These are phyloP conservation scores for Didymella sp. DNA, from an alignment of 2,329 filamentous ascomycete genomes.

Conservation along the genomic window DNA sequence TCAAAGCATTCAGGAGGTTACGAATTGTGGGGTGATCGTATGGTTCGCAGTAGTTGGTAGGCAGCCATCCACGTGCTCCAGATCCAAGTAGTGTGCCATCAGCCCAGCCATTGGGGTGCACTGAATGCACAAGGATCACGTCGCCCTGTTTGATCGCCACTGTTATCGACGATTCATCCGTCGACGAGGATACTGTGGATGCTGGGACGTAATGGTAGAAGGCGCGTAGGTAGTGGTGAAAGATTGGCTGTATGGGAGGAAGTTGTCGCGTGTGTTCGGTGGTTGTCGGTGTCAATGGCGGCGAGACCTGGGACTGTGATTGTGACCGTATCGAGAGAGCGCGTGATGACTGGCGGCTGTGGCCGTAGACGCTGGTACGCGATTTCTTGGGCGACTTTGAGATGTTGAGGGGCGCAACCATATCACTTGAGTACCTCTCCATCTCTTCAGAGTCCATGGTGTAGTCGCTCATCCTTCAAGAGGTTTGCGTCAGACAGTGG, in stretches of 20 bases:
- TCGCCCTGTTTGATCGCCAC: conserved; percentile 89
- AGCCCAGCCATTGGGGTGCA: conserved; percentile 98
- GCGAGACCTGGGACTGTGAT: conserved; percentile 69
- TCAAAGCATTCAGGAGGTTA: conserved; percentile 81
- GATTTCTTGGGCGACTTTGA: conserved; percentile 45
- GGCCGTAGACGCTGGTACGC: conserved; percentile 28
- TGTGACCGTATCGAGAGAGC: conserved; percentile 40
- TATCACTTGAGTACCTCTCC: conserved; percentile 45
- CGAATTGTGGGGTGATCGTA: conserved; percentile 90
- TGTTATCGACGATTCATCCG: conserved; percentile 70
- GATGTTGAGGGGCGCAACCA: conserved; percentile 49
- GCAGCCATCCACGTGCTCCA: conserved; percentile 90
- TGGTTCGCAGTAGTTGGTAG: conserved; percentile 96
- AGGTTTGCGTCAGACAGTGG: conserved; percentile 7
- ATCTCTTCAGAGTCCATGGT: conserved; percentile 34
- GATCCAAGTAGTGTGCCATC: conserved; percentile 89
- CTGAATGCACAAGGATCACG: conserved; percentile 90
- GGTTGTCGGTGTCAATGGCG: conserved; percentile 75
- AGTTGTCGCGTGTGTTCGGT: conserved; percentile 61
- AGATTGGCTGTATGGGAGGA: conserved; percentile 65
- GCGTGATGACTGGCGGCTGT: conserved; percentile 45
- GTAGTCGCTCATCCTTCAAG: conserved; percentile 40
- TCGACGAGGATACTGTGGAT: conserved; percentile 78
- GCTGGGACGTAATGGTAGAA: conserved; percentile 91
- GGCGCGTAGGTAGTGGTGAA: conserved; percentile 93